These are phyloP conservation scores for Ophiocordyceps camponoti-leonardi DNA, from an alignment of 2,329 filamentous ascomycete species.

Conservation along the genomic window DNA sequence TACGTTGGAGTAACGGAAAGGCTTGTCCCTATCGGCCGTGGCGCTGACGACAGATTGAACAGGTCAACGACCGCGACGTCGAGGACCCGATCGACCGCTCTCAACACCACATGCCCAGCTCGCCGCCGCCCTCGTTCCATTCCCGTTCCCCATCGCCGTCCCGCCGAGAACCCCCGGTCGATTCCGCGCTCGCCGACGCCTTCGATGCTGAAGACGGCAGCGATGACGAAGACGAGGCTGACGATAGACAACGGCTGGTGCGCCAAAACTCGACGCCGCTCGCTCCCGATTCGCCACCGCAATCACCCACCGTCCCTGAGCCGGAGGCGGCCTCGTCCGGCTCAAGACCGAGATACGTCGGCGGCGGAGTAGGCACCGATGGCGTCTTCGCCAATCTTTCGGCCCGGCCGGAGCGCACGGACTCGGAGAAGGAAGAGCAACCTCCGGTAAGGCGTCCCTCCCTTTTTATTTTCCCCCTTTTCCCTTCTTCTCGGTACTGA, in stretches of 20 bases:
- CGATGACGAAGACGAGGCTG: conserved; percentile 46
- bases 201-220: conserved; percentile 73
- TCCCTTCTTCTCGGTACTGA: conserved; percentile 13
- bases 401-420: conserved; percentile 70
- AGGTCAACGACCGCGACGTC: conserved; percentile 44
- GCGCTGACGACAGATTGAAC: conserved; percentile 1
- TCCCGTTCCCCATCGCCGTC: conserved; percentile 53
- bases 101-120: conserved; percentile 30
- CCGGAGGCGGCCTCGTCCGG: conserved; percentile 12
- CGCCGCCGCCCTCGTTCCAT: conserved; percentile 70
- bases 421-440: conserved; percentile 69
- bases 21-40: neutral
- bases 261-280: conserved; percentile 34
- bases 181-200: conserved; percentile 76
- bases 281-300: neutral
- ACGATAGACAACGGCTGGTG: conserved; percentile 78
- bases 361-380: conserved; percentile 66
- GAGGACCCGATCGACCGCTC: conserved; percentile 25
- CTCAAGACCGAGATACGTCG: conserved; percentile 37
- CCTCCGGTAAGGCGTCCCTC: conserved; percentile 58
- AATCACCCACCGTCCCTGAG: neutral
- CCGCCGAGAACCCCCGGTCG: conserved; percentile 29
- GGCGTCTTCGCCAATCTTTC: conserved; percentile 93
- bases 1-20: conserved; percentile 15
- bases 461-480: neutral